phyloP scores from a whole-genome alignment of 2,329 filamentous ascomycete species.

The Aspergillus sergii region DNA sequence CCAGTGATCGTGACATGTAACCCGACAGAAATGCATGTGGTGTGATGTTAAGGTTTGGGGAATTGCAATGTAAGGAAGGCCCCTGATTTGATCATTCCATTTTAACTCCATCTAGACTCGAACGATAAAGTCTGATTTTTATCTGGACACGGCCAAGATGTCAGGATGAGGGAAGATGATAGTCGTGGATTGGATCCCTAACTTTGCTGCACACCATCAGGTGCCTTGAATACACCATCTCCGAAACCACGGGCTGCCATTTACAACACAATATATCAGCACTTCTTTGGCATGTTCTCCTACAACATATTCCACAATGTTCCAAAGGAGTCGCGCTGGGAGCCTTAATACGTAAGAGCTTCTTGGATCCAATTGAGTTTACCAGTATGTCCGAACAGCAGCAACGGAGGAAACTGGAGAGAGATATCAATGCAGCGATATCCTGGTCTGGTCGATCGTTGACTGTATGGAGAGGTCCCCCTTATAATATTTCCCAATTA shows the following conservation, averaged over 20 bases:
- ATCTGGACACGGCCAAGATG: background rate
- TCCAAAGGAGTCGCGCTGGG: too few relatives aligned
- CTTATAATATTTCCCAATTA: background rate
- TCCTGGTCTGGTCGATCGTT: background rate
- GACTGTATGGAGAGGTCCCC: background rate
- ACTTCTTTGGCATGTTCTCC: background rate
- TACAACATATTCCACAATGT: too few relatives aligned
- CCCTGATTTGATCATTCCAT: background rate
- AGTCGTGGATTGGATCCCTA: background rate
- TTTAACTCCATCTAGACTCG: background rate
- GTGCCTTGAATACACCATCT: too few relatives aligned
- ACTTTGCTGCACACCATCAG: background rate
- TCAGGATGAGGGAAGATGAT: background rate
- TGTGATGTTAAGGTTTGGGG: too few relatives aligned
- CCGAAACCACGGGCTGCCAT: background rate
- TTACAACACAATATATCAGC: background rate
- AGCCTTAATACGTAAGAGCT: too few relatives aligned
- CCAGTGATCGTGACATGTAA: too few relatives aligned
- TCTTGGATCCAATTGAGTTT: background rate
- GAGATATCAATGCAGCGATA: background rate
- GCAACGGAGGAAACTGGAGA: background rate
- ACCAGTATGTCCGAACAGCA: background rate
- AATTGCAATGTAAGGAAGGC: background rate
- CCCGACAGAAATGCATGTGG: too few relatives aligned
- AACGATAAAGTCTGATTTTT: background rate